Evolutionary conservation across 2,329 filamentous ascomycete genomes (phyloP), one percentile per base, ranked within the genome.

Genomic region (Ophiostoma quercus): DNA sequence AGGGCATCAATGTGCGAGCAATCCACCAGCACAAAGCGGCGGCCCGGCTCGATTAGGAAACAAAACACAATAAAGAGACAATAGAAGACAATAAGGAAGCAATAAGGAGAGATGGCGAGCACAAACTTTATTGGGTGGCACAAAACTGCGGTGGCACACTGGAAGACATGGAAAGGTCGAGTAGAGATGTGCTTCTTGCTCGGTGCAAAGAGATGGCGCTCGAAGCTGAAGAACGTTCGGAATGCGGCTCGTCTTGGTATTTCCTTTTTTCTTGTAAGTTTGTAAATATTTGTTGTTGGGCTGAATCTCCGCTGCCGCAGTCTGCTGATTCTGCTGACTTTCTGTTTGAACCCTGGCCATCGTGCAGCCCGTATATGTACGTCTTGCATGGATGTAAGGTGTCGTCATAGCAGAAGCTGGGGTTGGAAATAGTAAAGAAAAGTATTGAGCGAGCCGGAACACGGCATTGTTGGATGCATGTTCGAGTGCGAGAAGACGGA

Each of bases 321-420:
- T 47, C 41, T 47, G 16, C 14, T n/a, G 3, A 9, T 14, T 47
- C 43, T 47, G 43, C 43, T 19, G 43, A 19, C 43, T n/a, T 47
- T 47, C 16, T n/a, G 43, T 62, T 32, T 12, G 25, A 62, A 62
- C 22, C 57, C 29, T 62, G 57, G 57, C 2, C 29, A 62, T 62
- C 57, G 25, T 65, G 62, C 62, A 65, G 62, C 62, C 62, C 62
- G 62, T 65, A 65, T 65, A 37, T 65, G 62, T 65, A 65, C 29
- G 62, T 39, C 62, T 62, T 62, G 57, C 57, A 62, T 62, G 57
- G 12, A 62, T 62, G 57, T 19, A 25, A 12, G 14, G 29, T 32
- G 57, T 57, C 51, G 29, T 62, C 57, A 62, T 32, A 62, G 12
- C 29, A 62, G 22, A 60, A 25, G 54, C 57, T 32, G 4, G 25